A percentile compares a stretch with the other conserved stretches of the same genome.
Evolutionary conservation across 345 rosid genomes (phyloP).

Genomic region (Syzygium aqueum): DNA sequence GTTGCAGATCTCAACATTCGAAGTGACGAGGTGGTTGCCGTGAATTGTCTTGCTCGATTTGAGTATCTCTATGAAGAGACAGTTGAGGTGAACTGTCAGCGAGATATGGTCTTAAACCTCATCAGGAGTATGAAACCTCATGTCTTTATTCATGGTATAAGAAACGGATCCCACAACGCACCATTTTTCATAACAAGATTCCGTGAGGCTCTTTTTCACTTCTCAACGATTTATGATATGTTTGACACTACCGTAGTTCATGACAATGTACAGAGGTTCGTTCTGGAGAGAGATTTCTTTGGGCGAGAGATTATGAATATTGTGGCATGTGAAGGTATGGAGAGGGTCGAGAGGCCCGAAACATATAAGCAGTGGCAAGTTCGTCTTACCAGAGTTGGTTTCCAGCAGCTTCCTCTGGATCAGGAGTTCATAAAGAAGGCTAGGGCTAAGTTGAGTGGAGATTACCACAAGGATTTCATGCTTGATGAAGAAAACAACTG

Average conservation of each 20-base stretch:
- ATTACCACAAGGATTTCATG: constrained; percentile 36
- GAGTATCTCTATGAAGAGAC: constrained; percentile 62
- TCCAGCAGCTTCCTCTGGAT: constrained; percentile 29
- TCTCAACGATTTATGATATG: constrained; percentile 59
- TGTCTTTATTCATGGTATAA: constrained; percentile 36
- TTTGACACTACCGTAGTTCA: constrained; percentile 16
- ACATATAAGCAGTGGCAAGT: constrained; percentile 49
- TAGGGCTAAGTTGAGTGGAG: constrained; percentile 2
- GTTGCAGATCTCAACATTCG: constrained; percentile 60
- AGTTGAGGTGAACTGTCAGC: constrained; percentile 50
- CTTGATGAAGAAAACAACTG: constrained; percentile 31
- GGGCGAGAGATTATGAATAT: constrained; percentile 30
- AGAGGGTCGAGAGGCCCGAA: constrained; percentile 44
- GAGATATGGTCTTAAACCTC: constrained; percentile 44
- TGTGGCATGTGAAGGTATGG: constrained; percentile 38
- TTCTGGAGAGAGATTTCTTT: constrained; percentile 22
- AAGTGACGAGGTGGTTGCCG: constrained; percentile 56
- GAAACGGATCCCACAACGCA: constrained; percentile 59
- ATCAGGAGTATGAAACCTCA: constrained; percentile 60
- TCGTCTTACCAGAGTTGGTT: constrained; percentile 34
- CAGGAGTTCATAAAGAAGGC: constrained; percentile 13
- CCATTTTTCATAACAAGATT: constrained; percentile 78
- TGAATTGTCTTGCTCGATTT: constrained; percentile 37
- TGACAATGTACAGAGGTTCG: constrained; percentile 20
- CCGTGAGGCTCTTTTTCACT: constrained; percentile 73